Evolutionary conservation across 805 yeast species (phyloP).

Genomic region (Candida cerambycidarum): DNA sequence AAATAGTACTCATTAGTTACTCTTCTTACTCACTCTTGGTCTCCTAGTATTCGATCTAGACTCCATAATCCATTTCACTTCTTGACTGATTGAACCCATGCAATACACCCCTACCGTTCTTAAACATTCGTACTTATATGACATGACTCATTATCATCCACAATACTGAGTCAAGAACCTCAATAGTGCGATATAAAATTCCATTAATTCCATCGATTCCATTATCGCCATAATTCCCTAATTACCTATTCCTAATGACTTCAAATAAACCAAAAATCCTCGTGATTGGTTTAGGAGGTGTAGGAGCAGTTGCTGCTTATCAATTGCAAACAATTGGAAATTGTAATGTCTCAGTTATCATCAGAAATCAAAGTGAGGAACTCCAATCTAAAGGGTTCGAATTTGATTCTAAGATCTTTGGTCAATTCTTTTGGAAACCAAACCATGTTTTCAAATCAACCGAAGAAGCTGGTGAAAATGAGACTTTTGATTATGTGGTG

Average conservation of each 20-base stretch:
- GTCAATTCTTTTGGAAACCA: constrained; percentile 33
- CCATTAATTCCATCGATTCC: no score
- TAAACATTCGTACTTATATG: no score
- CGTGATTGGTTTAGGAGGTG: constrained; percentile 83
- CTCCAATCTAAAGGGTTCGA: constrained; percentile 29
- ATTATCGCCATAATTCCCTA: no score
- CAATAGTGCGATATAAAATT: no score
- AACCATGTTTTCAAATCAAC: constrained; percentile 27
- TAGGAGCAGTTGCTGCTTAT: constrained; percentile 75
- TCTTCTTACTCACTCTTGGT: no score
- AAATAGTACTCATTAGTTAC: no score
- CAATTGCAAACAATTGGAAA: constrained; percentile 51
- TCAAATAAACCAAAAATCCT: constrained; percentile 39
- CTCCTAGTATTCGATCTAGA: no score
- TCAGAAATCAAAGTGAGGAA: constrained; percentile 36
- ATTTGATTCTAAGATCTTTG: constrained; percentile 35
- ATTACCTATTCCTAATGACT: neutral
- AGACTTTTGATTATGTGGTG: constrained; percentile 36
- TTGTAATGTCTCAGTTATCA: constrained; percentile 39
- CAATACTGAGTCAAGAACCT: no score
- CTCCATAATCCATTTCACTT: no score
- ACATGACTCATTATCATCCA: no score
- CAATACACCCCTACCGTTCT: no score
- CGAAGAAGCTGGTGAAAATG: constrained; percentile 25
- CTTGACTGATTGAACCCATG: no score